These are phyloP conservation scores for Stevia rebaudiana DNA, from an alignment of 140 eudicot genomes.

Conservation along the genomic window DNA sequence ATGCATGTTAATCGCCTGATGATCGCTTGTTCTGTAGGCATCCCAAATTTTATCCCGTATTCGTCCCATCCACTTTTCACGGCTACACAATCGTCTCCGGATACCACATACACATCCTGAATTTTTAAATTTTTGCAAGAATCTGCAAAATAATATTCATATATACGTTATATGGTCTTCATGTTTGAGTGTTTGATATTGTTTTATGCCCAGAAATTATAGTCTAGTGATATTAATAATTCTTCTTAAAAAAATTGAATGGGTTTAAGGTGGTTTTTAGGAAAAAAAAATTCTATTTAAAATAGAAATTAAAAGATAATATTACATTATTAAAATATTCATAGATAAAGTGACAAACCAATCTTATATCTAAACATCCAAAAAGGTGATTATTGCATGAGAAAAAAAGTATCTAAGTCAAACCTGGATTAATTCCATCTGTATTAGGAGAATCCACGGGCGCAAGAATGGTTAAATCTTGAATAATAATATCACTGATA, in stretches of 20 bases:
- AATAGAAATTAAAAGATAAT: too few relatives aligned
- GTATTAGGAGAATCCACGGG: conserved; percentile 76
- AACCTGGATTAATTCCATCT: conserved; percentile 82
- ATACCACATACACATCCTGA: conserved; percentile 56
- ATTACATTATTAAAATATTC: too few relatives aligned
- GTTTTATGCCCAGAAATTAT: too few relatives aligned
- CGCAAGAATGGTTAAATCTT: conserved; percentile 52
- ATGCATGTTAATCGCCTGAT: conserved; percentile 60
- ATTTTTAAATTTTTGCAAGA: conserved; percentile 64
- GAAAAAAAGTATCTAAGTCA: not conserved
- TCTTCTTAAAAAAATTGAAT: too few relatives aligned
- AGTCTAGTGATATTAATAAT: too few relatives aligned
- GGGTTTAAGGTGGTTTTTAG: too few relatives aligned
- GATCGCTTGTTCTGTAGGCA: conserved; percentile 54
- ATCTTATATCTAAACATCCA: too few relatives aligned
- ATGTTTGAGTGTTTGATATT: too few relatives aligned
- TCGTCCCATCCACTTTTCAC: conserved; percentile 85
- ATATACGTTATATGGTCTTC: not conserved
- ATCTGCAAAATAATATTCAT: conserved; percentile 33
- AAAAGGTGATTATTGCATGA: too few relatives aligned
- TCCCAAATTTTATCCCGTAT: conserved; percentile 54
- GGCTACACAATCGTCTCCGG: conserved; percentile 80
- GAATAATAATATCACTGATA: conserved; percentile 50
- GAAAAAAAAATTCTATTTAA: too few relatives aligned
- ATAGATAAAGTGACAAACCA: too few relatives aligned